Evolutionary conservation across 1,139 yeast genomes (phyloP).

Genomic region (Candida anutae): DNA sequence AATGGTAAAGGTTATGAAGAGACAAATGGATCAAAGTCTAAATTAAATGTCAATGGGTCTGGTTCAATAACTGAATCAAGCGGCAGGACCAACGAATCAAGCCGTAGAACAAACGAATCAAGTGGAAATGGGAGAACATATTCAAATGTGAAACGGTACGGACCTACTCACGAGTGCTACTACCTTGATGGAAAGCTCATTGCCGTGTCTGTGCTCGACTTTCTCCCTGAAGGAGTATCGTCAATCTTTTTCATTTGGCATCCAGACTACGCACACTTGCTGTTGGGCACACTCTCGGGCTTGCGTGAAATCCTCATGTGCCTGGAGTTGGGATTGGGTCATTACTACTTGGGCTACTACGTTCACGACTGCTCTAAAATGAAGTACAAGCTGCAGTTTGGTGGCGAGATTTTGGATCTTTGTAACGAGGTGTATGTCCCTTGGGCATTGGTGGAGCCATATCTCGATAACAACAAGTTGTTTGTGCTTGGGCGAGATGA

Average conservation of each 20-base stretch:
- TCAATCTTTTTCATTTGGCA: conserved; percentile 89
- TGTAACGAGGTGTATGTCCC: conserved; percentile 39
- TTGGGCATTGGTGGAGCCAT: conserved; percentile 23
- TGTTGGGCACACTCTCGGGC: conserved; percentile 75
- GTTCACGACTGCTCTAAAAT: conserved; percentile 75
- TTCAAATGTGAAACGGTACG: conserved; percentile 10
- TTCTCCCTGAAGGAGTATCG: conserved; percentile 70
- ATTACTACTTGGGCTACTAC: conserved; percentile 71
- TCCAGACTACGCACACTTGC: conserved; percentile 63
- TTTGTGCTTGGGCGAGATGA: conserved; percentile 24
- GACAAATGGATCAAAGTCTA: background rate
- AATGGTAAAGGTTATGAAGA: background rate
- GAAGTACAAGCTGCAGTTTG: conserved; percentile 74
- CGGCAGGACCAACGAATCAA: no score
- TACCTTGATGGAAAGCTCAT: conserved; percentile 55
- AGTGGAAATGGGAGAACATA: background rate
- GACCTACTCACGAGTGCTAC: conserved; percentile 75
- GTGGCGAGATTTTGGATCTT: conserved; percentile 62
- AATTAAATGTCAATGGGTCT: no score
- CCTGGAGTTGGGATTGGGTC: conserved; percentile 30
- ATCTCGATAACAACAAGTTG: conserved; percentile 32
- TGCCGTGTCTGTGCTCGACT: conserved; percentile 73
- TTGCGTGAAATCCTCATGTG: conserved; percentile 60
- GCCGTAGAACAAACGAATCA: no score
- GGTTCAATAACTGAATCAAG: no score